Percentiles rank a stretch among this genome's conserved stretches.
Conservation (phyloP, 441 rosid species). For the Capsella rubella region DNA sequence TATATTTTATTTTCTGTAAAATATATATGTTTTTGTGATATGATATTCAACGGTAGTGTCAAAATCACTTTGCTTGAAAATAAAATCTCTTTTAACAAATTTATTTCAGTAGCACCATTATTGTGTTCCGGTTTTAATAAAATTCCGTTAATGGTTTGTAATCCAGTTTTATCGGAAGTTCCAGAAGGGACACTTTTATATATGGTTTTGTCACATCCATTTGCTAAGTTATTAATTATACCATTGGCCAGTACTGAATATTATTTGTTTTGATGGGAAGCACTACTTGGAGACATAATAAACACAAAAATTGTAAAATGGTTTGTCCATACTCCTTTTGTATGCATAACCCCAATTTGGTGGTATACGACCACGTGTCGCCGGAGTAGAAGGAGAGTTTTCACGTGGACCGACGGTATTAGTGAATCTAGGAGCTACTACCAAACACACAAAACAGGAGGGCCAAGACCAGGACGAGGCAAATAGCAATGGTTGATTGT, state of each 20-base stretch:
- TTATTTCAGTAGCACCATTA: background rate
- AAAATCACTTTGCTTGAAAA: background rate
- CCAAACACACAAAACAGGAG: constrained; percentile 28
- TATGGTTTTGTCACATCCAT: background rate
- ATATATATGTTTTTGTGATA: background rate
- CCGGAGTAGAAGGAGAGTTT: background rate
- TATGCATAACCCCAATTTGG: background rate
- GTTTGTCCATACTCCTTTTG: background rate
- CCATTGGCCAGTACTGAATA: no score
- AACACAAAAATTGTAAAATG: background rate
- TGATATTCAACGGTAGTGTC: background rate
- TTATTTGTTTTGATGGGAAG: background rate
- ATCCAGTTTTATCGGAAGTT: background rate
- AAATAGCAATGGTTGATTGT: constrained; percentile 7
- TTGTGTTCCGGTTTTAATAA: background rate
- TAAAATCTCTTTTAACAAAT: background rate
- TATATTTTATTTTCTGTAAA: no score
- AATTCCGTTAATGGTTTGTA: background rate
- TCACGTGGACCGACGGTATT: constrained; percentile 30
- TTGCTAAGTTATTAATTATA: background rate
- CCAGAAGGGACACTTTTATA: background rate
- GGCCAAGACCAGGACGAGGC: background rate
- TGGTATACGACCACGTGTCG: background rate
- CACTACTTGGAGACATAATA: no score
- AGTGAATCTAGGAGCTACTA: constrained; percentile 25